Evolutionary conservation across 2,329 filamentous ascomycete genomes (phyloP).

Genomic region (Aspergillus eucalypticola): DNA sequence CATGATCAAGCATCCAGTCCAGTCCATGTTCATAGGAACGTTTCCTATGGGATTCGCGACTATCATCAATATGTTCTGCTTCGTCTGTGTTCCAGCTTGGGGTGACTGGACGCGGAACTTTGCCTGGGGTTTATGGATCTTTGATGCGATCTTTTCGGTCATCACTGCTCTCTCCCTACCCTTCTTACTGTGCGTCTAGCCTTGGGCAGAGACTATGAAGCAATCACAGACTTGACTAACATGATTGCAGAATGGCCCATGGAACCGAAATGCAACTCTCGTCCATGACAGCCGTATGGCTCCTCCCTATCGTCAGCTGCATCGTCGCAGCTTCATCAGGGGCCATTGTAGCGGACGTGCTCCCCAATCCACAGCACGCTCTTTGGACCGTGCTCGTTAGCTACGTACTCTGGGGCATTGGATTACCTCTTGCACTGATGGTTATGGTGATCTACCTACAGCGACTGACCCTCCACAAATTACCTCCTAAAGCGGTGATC

Average conservation of each 20-base stretch:
- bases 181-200: conserved; percentile 54
- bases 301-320: conserved; percentile 67
- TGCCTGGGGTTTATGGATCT: conserved; percentile 61
- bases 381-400: conserved; percentile 64
- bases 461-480: conserved; percentile 65
- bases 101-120: conserved; percentile 57
- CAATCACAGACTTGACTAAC: background rate
- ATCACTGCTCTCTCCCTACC: conserved; percentile 57
- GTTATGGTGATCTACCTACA: conserved; percentile 70
- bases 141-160: conserved; percentile 56
- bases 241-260: conserved; percentile 24
- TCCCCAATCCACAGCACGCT: conserved; percentile 58
- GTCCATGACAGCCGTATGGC: conserved; percentile 65
- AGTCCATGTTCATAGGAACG: conserved; percentile 68
- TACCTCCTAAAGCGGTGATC: conserved; percentile 69
- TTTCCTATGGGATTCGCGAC: conserved; percentile 70
- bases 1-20: conserved; percentile 67
- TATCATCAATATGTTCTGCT: conserved; percentile 65
- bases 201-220: background rate
- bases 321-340: conserved; percentile 68
- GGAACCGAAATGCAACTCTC: conserved; percentile 41
- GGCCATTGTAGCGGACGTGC: conserved; percentile 60
- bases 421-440: conserved; percentile 61
- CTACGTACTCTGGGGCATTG: conserved; percentile 72
- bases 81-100: conserved; percentile 62